A percentile compares a stretch with the other conserved stretches of the same genome.
Conservation (phyloP, 208 protist species). For the Polymyxa betae region DNA sequence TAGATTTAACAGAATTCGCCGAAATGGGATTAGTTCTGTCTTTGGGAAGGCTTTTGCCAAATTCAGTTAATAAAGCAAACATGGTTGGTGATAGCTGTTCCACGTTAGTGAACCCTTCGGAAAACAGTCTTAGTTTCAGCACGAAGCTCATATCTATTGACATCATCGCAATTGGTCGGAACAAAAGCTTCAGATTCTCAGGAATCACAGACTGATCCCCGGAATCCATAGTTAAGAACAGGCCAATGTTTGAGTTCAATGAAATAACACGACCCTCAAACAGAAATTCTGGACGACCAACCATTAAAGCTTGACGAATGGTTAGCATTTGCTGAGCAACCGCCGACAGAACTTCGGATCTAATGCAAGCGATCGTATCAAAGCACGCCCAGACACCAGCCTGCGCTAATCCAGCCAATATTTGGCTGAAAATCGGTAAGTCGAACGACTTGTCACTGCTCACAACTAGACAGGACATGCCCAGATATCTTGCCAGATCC, state of each 20-base stretch:
- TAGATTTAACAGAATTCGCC: too few relatives aligned
- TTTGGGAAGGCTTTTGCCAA: too few relatives aligned
- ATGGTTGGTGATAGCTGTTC: too few relatives aligned
- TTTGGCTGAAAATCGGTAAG: constrained; percentile 65
- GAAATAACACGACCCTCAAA: constrained; percentile 70
- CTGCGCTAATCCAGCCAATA: constrained; percentile 72
- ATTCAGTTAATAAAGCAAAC: too few relatives aligned
- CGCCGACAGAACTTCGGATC: constrained; percentile 72
- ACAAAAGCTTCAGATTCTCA: constrained; percentile 91
- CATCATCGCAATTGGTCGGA: constrained; percentile 98
- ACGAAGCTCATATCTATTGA: too few relatives aligned
- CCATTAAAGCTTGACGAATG: constrained; percentile 65
- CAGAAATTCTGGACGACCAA: constrained; percentile 56
- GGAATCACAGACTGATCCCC: constrained; percentile 86
- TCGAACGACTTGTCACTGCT: constrained; percentile 70
- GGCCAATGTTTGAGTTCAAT: constrained; percentile 69
- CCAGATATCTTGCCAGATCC: constrained; percentile 68
- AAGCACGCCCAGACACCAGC: constrained; percentile 74
- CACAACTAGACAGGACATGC: constrained; percentile 67
- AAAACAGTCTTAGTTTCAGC: too few relatives aligned
- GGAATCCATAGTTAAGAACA: constrained; percentile 77
- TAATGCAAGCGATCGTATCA: constrained; percentile 76
- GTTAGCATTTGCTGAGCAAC: constrained; percentile 74
- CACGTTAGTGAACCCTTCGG: too few relatives aligned
- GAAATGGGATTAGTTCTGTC: too few relatives aligned